Evolutionary conservation across 371 early-diverging fungal genomes (phyloP).

Genomic region (Conidiobolus incongruus): DNA sequence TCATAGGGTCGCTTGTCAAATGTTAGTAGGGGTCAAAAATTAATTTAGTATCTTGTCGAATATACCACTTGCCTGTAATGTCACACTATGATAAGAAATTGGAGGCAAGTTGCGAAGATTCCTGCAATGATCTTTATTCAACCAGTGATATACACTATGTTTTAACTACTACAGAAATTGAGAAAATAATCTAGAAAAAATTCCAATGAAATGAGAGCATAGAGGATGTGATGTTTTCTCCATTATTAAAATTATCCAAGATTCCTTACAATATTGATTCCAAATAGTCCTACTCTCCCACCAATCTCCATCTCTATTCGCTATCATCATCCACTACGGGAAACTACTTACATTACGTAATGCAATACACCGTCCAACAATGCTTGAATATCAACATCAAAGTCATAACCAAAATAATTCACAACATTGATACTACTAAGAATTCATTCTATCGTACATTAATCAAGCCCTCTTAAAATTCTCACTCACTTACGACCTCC

Average conservation of each 20-base stretch:
- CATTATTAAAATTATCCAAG: not conserved
- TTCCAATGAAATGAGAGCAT: conserved; percentile 17
- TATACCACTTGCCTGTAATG: conserved; percentile 87
- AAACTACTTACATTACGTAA: conserved; percentile 19
- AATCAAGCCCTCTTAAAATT: conserved; percentile 24
- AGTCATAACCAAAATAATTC: not conserved
- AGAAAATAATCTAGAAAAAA: conserved; percentile 54
- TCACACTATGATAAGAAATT: conserved; percentile 97
- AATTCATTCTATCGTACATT: not conserved
- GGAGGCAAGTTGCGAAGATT: conserved; percentile 83
- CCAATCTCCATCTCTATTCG: conserved; percentile 11
- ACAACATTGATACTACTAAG: not conserved
- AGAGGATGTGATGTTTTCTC: conserved; percentile 22
- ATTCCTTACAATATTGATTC: not conserved
- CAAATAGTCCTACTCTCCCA: not conserved
- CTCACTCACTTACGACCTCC: conserved; percentile 81
- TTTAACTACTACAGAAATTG: conserved; percentile 65
- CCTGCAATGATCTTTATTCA: conserved; percentile 45
- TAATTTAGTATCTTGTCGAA: too few relatives aligned
- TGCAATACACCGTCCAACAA: conserved; percentile 31
- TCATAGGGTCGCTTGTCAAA: conserved; percentile 85
- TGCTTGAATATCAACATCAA: conserved; percentile 37
- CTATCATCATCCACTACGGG: conserved; percentile 18
- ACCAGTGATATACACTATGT: conserved; percentile 90
- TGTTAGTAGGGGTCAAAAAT: too few relatives aligned